Base-by-base conservation (phyloP, 495 filamentous ascomycete genomes). In the Physcia stellaris region DNA sequence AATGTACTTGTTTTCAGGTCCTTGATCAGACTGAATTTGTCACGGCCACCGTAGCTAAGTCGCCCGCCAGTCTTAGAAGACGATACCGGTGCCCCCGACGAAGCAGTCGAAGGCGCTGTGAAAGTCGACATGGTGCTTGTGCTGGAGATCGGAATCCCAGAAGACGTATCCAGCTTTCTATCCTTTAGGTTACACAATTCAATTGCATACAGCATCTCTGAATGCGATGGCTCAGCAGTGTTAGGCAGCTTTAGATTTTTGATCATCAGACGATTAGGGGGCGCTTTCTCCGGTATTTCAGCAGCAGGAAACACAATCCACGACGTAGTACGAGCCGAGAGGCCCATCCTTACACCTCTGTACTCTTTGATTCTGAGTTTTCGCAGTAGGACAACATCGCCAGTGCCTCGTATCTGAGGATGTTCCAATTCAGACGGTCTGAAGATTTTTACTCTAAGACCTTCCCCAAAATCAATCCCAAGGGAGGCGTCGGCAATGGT, bases 11-110 rank as follows among this genome's bases (percentile, higher is more conserved):
- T 54, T 29, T 66, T 41, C 12, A 85, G 55, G 53, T 86, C 75
- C 44, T 79, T 67, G 36, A 95, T 61, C 1, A 80, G 62, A 24
- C 62, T 56, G 45, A 80, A 79, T 39, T 80, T 85, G 3, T 68
- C 46, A 30, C 48, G 40, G 12, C 32, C 27, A n/a, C 34, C 9
- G 7, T 6, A 15, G 19, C 16, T 23, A 19, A 20, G n/a, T 3
- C 24, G 27, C 6, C 15, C 7, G 24, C 32, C 37, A 20, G 24
- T 12, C 13, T 29, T 9, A 11, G 2, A 9, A 30, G 15, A 13
- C 22, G 15, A 12, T 16, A 27, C 29, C 19, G 32, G 19, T 23
- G 31, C 40, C 9, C 12, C 38, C 21, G 16, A 18, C 22, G 33
- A 30, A 13, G 43, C 17, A 22, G 28, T 10, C 7, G n/a, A 3